phyloP scores from a whole-genome alignment of 306 rosid species.

The Cicer bijugum region DNA sequence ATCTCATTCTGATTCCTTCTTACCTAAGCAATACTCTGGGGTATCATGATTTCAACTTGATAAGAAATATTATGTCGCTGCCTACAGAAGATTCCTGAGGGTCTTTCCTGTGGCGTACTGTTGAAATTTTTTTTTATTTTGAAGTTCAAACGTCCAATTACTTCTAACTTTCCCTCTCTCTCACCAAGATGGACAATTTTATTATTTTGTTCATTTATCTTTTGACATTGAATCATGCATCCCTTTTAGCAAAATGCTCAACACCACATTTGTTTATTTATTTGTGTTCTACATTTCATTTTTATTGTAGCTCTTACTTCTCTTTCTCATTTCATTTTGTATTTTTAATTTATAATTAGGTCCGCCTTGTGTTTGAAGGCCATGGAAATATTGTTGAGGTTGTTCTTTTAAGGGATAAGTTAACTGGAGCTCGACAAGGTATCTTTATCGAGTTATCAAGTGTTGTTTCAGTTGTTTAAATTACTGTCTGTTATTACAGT shows the following conservation, averaged over 20 bases:
- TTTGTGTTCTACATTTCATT: conserved; percentile 24
- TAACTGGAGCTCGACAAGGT: conserved; percentile 83
- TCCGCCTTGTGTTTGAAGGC: conserved; percentile 72
- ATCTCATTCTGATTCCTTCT: conserved; percentile 27
- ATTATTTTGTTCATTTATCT: conserved; percentile 14
- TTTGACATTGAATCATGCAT: conserved; percentile 19
- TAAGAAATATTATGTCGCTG: conserved; percentile 28
- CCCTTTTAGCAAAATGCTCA: conserved; percentile 14
- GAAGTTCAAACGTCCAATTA: conserved; percentile 14
- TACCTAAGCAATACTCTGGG: background rate
- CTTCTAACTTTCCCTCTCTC: background rate
- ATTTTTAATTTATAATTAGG: conserved; percentile 47
- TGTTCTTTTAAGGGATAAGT: conserved; percentile 74
- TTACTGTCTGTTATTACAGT: conserved; percentile 23
- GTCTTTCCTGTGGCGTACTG: background rate
- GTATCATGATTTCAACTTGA: conserved; percentile 21
- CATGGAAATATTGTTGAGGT: conserved; percentile 78
- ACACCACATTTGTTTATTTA: background rate
- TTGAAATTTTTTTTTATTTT: conserved; percentile 12
- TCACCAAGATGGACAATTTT: conserved; percentile 7
- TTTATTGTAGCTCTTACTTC: conserved; percentile 32
- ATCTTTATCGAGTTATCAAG: conserved; percentile 9
- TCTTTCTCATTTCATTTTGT: conserved; percentile 18
- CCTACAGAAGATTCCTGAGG: conserved; percentile 13
- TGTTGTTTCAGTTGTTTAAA: conserved; percentile 26